Evolutionary conservation across 2,329 filamentous ascomycete genomes (phyloP).

Genomic region (Acarospora socialis): DNA sequence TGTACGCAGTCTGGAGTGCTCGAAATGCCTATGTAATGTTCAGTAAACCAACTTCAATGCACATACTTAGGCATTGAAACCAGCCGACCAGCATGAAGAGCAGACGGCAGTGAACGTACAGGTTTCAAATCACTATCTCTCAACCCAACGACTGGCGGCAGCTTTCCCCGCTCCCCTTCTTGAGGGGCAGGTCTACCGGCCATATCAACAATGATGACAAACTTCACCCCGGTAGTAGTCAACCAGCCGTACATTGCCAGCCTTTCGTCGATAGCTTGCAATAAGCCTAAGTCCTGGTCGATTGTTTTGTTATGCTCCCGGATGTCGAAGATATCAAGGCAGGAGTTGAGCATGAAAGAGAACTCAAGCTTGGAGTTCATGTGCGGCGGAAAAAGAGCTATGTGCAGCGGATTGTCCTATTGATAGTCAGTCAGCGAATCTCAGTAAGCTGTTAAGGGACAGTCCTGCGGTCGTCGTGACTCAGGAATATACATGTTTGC

Average conservation of each 20-base stretch:
- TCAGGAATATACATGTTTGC: conserved; percentile 58
- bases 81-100: too few species aligned
- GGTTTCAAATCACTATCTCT: conserved; percentile 78
- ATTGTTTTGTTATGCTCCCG: conserved; percentile 58
- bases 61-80: conserved; percentile 1
- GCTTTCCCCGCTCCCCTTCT: conserved; percentile 17
- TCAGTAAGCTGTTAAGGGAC: background rate
- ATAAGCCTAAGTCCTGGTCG: conserved; percentile 76
- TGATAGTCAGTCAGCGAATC: background rate
- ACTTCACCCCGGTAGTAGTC: conserved; percentile 86
- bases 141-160: conserved; percentile 45
- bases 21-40: conserved; percentile 73
- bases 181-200: conserved; percentile 45
- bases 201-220: conserved; percentile 85
- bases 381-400: conserved; percentile 73
- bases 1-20: conserved; percentile 85
- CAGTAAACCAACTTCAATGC: background rate
- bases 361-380: conserved; percentile 55
- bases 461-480: background rate
- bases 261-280: conserved; percentile 88
- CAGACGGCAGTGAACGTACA: too few species aligned
- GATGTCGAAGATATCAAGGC: conserved; percentile 85
- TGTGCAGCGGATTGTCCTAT: conserved; percentile 92
- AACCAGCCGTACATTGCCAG: conserved; percentile 91
- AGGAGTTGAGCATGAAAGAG: conserved; percentile 78